These are phyloP conservation scores for Retiboletus flavoniger DNA, from an alignment of 1,284 basidiomycete genomes.

Conservation along the genomic window DNA sequence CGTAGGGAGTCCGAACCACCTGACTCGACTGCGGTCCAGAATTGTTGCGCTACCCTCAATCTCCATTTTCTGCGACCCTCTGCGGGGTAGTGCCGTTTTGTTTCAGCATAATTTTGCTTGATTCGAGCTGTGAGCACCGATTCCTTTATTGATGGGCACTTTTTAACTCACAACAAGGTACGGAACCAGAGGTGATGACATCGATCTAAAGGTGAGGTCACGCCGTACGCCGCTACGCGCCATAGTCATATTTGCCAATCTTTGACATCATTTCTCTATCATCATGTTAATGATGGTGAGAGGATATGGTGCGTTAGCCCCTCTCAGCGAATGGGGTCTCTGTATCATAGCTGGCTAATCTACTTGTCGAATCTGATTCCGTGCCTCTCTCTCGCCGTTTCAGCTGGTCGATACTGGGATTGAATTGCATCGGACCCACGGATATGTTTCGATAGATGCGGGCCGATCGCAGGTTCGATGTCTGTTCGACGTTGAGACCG, in stretches of 20 bases:
- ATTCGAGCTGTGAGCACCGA: conserved; percentile 7
- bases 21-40: conserved; percentile 36
- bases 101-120: conserved; percentile 40
- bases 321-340: too few relatives aligned
- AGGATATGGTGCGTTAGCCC: too few relatives aligned
- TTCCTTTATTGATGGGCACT: not conserved
- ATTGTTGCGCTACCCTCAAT: conserved; percentile 39
- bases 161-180: conserved; percentile 21
- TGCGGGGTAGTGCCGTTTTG: conserved; percentile 36
- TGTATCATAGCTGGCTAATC: too few relatives aligned
- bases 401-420: not conserved
- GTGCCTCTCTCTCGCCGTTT: not conserved
- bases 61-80: conserved; percentile 44
- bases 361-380: not conserved
- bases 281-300: not conserved
- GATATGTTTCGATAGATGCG: not conserved
- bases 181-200: conserved; percentile 23
- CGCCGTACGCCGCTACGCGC: too few relatives aligned
- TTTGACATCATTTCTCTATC: not conserved
- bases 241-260: not conserved
- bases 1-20: conserved; percentile 20
- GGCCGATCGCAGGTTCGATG: not conserved
- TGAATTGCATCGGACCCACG: not conserved
- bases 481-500: not conserved
- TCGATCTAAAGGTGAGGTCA: not conserved